A percentile compares a stretch with the other conserved stretches of the same genome.
Evolutionary conservation across 441 rosid genomes (phyloP).

Genomic region (Codiaeum variegatum): DNA sequence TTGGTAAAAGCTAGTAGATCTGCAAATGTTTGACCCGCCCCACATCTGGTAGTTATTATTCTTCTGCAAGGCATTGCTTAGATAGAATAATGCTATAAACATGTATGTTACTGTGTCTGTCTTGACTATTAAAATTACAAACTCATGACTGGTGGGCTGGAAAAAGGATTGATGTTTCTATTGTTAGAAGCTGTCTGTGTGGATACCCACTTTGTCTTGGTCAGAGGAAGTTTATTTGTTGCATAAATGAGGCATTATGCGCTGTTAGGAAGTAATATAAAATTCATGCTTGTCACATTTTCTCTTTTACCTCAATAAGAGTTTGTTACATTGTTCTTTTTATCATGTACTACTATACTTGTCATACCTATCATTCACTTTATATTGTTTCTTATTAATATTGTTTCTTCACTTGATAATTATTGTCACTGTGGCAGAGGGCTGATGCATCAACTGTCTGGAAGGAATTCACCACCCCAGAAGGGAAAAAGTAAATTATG

Average conservation of each 20-base stretch:
- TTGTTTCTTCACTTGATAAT: constrained; percentile 24
- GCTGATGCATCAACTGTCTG: constrained; percentile 85
- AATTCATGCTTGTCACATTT: background rate
- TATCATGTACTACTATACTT: background rate
- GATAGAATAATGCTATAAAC: background rate
- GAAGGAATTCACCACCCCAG: constrained; percentile 79
- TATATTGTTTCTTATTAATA: constrained; percentile 3
- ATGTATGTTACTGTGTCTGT: background rate
- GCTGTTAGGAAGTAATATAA: background rate
- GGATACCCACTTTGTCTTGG: background rate
- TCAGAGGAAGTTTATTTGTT: background rate
- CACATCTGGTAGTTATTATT: background rate
- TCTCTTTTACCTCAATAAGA: background rate
- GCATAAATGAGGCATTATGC: background rate
- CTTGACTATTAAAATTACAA: background rate
- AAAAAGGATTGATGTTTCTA: background rate
- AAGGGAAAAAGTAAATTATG: constrained; percentile 67
- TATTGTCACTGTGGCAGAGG: constrained; percentile 49
- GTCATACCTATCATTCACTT: background rate
- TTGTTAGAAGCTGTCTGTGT: background rate
- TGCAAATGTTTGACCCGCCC: background rate
- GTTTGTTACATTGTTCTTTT: background rate
- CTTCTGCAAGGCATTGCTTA: background rate
- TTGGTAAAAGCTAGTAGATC: background rate
- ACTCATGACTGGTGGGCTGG: background rate